phyloP scores from a whole-genome alignment of 2,329 filamentous ascomycete genomes.

The Balansia obtecta region DNA sequence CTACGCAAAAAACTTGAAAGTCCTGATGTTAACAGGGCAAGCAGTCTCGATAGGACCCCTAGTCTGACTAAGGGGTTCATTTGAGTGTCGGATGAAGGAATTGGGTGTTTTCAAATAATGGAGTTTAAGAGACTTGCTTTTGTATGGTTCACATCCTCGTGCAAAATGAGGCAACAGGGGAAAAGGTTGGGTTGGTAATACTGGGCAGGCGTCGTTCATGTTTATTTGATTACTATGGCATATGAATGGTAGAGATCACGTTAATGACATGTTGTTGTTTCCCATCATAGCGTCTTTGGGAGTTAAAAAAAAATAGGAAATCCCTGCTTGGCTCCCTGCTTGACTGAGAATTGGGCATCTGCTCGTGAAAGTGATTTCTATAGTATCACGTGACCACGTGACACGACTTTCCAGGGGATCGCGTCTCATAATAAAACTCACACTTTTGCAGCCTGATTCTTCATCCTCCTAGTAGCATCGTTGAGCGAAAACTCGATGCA shows the following conservation, averaged over 20 bases:
- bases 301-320: neutral
- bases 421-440: neutral
- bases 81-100: neutral
- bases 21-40: conserved; percentile 49
- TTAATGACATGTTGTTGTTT: conserved; percentile 5
- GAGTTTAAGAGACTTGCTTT: conserved; percentile 1
- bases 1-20: conserved; percentile 27
- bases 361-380: neutral
- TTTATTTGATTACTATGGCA: conserved; percentile 5
- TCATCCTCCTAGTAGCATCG: neutral
- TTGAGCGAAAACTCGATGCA: neutral
- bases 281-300: neutral
- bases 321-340: neutral
- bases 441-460: neutral
- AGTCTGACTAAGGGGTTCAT: conserved; percentile 67
- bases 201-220: conserved; percentile 5
- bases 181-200: neutral
- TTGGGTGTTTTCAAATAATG: neutral
- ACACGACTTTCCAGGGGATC: neutral
- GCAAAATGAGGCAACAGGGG: neutral
- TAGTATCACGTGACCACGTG: conserved; percentile 7
- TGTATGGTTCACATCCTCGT: neutral
- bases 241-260: conserved; percentile 8
- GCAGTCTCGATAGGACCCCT: conserved; percentile 47
- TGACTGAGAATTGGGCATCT: neutral